A percentile compares a stretch with the other conserved stretches of the same genome.
Evolutionary conservation across 2,329 filamentous ascomycete genomes (phyloP).

Genomic region (Neoscytalidium dimidiatum): DNA sequence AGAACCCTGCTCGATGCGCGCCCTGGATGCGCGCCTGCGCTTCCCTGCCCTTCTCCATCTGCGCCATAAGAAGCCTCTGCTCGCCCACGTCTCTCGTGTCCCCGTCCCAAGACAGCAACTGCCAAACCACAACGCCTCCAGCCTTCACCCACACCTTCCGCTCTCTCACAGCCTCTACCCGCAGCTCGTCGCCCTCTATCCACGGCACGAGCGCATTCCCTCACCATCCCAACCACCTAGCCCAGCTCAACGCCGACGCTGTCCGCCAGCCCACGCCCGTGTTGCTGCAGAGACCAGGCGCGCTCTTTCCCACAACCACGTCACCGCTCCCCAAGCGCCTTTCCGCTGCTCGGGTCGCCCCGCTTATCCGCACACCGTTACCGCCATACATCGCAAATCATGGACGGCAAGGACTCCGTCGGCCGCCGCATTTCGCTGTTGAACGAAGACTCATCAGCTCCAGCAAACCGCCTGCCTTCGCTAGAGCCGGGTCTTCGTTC

Average conservation of each 20-base stretch:
- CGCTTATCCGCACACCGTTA: constrained; percentile 9
- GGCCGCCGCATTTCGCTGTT: constrained; percentile 53
- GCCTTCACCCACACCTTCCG: not conserved
- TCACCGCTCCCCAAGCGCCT: not conserved
- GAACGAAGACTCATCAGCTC: constrained; percentile 43
- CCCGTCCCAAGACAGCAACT: constrained; percentile 5
- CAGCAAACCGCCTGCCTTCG: constrained; percentile 37
- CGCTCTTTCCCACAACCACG: not conserved
- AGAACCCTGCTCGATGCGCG: constrained; percentile 21
- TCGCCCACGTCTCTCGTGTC: constrained; percentile 3
- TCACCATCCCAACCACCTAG: not conserved
- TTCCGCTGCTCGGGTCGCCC: constrained; percentile 12
- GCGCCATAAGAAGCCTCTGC: constrained; percentile 18
- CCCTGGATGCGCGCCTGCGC: constrained; percentile 17
- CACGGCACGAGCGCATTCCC: not conserved
- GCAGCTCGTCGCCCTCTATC: not conserved
- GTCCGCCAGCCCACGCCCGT: not conserved
- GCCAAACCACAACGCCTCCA: not conserved
- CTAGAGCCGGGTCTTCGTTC: constrained; percentile 38
- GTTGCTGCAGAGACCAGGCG: constrained; percentile 16
- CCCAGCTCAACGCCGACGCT: not conserved
- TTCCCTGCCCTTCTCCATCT: constrained; percentile 11
- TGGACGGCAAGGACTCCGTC: constrained; percentile 55
- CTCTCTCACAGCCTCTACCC: not conserved
- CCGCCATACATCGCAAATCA: constrained; percentile 26